These are phyloP conservation scores for Albophoma yamanashiensis DNA, from an alignment of 2,329 filamentous ascomycete genomes.

Conservation along the genomic window DNA sequence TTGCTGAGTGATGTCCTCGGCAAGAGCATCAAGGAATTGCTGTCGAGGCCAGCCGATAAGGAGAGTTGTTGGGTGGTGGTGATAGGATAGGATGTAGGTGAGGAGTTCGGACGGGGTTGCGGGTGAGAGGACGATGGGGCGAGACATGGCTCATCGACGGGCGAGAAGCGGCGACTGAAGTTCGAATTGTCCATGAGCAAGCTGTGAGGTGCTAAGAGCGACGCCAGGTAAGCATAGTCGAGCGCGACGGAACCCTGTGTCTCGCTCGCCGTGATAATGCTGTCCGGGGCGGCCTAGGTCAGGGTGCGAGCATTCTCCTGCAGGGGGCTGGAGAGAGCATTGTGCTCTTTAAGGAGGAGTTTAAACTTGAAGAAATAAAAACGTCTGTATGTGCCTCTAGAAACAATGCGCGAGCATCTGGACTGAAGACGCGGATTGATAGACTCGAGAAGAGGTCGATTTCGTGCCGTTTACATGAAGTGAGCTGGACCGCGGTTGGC, in stretches of 20 bases:
- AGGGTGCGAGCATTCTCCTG: too few relatives aligned
- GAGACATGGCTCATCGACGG: background rate
- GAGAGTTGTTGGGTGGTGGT: conserved; percentile 50
- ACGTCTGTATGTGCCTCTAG: background rate
- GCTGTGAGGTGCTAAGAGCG: background rate
- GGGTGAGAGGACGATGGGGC: conserved; percentile 37
- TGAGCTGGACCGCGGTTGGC: too few relatives aligned
- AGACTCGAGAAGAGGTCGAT: background rate
- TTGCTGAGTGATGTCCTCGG: conserved; percentile 30
- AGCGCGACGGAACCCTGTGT: too few relatives aligned
- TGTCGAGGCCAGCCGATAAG: conserved; percentile 58
- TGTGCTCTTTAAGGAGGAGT: background rate
- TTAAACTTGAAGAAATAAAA: too few relatives aligned
- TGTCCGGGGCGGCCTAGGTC: background rate
- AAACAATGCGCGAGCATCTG: background rate
- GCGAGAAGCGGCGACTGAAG: background rate
- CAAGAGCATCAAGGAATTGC: conserved; percentile 53
- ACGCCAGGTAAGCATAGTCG: background rate
- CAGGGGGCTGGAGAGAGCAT: background rate
- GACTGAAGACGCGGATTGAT: background rate
- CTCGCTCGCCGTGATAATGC: background rate
- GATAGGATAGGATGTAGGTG: conserved; percentile 47
- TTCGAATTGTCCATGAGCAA: background rate
- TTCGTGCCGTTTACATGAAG: background rate
- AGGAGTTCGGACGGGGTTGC: conserved; percentile 52